Evolutionary conservation across 2,329 filamentous ascomycete genomes (phyloP).

Genomic region (Apiospora kogelbergensis): DNA sequence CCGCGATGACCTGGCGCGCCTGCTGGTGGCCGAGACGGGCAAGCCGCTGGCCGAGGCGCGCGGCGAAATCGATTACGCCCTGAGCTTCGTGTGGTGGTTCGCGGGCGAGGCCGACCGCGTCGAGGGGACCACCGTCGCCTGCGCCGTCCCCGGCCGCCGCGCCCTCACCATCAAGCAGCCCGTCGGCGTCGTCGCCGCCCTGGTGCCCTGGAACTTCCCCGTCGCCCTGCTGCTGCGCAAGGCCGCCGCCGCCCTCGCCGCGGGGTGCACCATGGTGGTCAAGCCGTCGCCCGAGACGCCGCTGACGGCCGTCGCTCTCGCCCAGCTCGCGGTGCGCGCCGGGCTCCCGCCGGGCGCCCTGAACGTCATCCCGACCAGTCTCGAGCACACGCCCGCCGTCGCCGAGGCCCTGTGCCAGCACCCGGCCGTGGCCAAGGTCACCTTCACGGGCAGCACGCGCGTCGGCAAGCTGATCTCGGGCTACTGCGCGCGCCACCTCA

Average conservation of each 20-base stretch:
- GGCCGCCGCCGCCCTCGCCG: slow-evolving; percentile 65
- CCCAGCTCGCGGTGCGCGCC: slow-evolving; percentile 66
- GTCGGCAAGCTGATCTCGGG: slow-evolving; percentile 68
- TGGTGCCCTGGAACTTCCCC: slow-evolving; percentile 71
- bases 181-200: slow-evolving; percentile 64
- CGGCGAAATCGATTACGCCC: slow-evolving; percentile 56
- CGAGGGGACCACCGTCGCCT: slow-evolving; percentile 59
- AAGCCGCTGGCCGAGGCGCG: slow-evolving; percentile 55
- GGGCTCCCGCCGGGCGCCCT: slow-evolving; percentile 76
- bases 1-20: slow-evolving; percentile 12
- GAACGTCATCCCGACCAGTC: slow-evolving; percentile 46
- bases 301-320: slow-evolving; percentile 68
- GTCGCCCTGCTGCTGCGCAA: slow-evolving; percentile 69
- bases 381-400: slow-evolving; percentile 43
- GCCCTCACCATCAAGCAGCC: slow-evolving; percentile 75
- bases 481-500: slow-evolving; percentile 63
- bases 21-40: slow-evolving; percentile 49
- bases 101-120: slow-evolving; percentile 48
- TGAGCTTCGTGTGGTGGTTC: slow-evolving; percentile 58
- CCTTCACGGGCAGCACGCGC: slow-evolving; percentile 71
- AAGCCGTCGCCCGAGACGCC: slow-evolving; percentile 76
- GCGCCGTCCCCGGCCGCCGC: slow-evolving; percentile 61
- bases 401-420: slow-evolving; percentile 48
- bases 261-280: slow-evolving; percentile 72
- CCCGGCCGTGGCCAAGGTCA: slow-evolving; percentile 59